These are phyloP conservation scores for Leishmania major DNA, from an alignment of 208 protist genomes.

Conservation along the genomic window DNA sequence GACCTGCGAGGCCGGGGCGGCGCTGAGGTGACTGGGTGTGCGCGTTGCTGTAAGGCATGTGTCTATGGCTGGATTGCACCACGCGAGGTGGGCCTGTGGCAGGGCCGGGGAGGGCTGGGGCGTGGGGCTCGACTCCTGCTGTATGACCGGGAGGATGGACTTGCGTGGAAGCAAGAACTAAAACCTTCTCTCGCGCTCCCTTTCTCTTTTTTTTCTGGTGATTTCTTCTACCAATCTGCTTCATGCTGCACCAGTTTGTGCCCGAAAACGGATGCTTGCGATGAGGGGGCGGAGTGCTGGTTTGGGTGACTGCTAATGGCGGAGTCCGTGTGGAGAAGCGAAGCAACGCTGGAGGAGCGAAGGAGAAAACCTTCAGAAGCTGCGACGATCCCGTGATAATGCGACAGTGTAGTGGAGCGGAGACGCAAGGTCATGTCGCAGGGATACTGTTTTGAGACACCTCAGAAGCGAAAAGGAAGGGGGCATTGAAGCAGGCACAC, in stretches of 20 bases:
- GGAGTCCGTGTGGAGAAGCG: neutral
- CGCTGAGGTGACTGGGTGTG: neutral
- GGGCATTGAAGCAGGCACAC: neutral
- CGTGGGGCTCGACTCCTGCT: neutral
- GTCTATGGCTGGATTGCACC: too few species aligned
- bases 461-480: neutral
- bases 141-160: neutral
- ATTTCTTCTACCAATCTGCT: neutral
- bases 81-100: neutral
- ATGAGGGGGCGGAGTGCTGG: neutral
- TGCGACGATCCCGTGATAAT: neutral
- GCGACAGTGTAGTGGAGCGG: neutral
- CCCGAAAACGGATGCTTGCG: neutral
- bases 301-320: neutral
- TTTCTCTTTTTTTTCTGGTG: neutral
- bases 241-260: neutral
- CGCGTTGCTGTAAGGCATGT: too few species aligned
- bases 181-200: neutral
- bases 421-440: neutral
- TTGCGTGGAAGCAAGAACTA: neutral
- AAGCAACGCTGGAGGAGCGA: neutral
- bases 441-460: neutral
- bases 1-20: too few species aligned
- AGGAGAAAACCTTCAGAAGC: neutral
- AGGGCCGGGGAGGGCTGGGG: neutral